Conservation (phyloP, 805 yeast genomes). For the Spathaspora passalidarum region DNA sequence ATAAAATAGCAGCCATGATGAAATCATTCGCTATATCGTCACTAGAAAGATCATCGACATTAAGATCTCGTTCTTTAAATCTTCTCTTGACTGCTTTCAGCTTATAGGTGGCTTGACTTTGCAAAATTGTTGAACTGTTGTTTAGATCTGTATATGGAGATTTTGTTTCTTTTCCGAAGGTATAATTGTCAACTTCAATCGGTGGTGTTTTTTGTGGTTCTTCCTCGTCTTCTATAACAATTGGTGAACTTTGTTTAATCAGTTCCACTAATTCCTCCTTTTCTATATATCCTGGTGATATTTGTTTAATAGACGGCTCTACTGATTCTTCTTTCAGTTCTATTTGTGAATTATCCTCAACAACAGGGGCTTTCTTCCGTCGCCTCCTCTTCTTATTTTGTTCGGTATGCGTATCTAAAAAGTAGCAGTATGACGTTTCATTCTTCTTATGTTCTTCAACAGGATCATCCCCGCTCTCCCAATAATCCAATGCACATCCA, state of each 20-base stretch:
- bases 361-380: background rate
- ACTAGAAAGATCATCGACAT: background rate
- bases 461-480: constrained; percentile 69
- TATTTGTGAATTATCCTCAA: background rate
- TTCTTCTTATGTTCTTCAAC: constrained; percentile 47
- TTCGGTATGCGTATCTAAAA: constrained; percentile 15
- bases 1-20: background rate
- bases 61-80: background rate
- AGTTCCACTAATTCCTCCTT: too few relatives aligned
- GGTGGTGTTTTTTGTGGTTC: too few relatives aligned
- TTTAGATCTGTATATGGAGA: background rate
- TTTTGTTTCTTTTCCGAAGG: background rate
- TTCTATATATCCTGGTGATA: background rate
- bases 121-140: background rate
- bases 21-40: background rate
- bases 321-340: background rate
- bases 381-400: background rate
- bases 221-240: background rate
- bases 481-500: constrained; percentile 30
- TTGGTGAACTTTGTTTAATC: background rate
- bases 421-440: constrained; percentile 22
- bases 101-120: background rate
- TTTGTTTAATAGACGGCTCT: background rate
- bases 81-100: background rate
- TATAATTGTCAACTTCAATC: too few relatives aligned